Evolutionary conservation across 495 filamentous ascomycete genomes (phyloP).

Genomic region (Xylaria venustula): DNA sequence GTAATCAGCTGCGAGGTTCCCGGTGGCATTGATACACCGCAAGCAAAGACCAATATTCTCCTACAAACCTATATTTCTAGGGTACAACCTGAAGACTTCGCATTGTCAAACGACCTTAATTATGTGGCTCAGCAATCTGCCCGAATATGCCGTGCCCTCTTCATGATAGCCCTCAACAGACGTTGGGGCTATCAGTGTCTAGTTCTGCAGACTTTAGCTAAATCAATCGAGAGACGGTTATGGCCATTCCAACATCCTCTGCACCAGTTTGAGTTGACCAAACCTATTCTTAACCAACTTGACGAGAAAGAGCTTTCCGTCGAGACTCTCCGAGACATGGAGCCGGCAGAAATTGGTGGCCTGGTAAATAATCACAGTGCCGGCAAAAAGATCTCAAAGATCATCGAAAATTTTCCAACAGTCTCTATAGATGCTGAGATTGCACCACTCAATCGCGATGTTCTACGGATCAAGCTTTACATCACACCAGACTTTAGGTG

Average conservation of each 20-base stretch:
- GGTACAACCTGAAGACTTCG: conserved; percentile 85
- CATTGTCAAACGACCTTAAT: conserved; percentile 81
- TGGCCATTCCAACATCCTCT: conserved; percentile 96
- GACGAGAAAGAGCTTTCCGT: conserved; percentile 75
- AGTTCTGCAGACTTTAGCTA: conserved; percentile 83
- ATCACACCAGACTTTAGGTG: conserved; percentile 89
- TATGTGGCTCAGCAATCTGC: conserved; percentile 96
- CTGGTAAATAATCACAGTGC: conserved; percentile 88
- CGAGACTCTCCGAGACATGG: conserved; percentile 87
- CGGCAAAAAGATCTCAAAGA: conserved; percentile 74
- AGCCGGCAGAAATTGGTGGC: conserved; percentile 81
- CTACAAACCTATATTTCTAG: conserved; percentile 94
- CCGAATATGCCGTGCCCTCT: conserved; percentile 89
- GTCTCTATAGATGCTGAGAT: conserved; percentile 89
- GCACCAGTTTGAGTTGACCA: conserved; percentile 88
- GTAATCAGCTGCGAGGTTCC: conserved; percentile 69
- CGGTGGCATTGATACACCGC: conserved; percentile 71
- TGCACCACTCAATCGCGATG: conserved; percentile 91
- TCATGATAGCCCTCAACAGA: conserved; percentile 94
- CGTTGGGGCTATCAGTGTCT: conserved; percentile 93
- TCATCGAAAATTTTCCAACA: conserved; percentile 89
- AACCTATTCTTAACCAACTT: conserved; percentile 76
- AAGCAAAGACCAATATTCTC: conserved; percentile 92
- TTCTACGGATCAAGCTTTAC: conserved; percentile 80
- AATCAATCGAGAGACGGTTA: conserved; percentile 91